Percentiles rank a stretch among this genome's conserved stretches.
These are phyloP conservation scores for Saccharum hybrid DNA, from an alignment of 202 grass and related monocot genomes.

Conservation along the genomic window DNA sequence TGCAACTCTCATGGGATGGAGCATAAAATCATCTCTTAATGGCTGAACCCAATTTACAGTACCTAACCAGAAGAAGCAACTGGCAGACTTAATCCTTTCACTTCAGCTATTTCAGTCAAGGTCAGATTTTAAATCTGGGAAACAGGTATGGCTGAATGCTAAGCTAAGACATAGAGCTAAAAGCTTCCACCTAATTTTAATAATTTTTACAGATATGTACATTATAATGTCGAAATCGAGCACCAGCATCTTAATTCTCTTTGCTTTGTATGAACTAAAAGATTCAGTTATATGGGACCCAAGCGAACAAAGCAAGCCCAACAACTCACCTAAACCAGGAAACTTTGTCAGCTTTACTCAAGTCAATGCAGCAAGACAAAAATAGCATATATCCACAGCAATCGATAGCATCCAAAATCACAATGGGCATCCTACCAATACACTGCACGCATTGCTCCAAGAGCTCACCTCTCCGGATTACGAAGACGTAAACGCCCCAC, in stretches of 20 bases:
- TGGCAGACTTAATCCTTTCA: not conserved
- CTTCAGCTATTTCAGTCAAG: too few species aligned
- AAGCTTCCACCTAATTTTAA: too few species aligned
- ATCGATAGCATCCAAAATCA: not conserved
- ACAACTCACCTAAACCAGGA: too few species aligned
- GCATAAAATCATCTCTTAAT: not conserved
- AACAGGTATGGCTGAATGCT: too few species aligned
- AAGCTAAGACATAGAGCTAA: too few species aligned
- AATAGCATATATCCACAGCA: not conserved
- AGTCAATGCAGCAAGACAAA: not conserved
- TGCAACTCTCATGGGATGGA: not conserved
- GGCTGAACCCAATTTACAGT: not conserved
- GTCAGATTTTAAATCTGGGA: too few species aligned
- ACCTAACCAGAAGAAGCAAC: not conserved
- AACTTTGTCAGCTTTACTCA: conserved; percentile 9
- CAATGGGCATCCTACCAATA: conserved; percentile 24
- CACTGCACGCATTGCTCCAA: conserved; percentile 4
- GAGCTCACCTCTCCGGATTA: conserved; percentile 70
- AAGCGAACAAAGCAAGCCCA: too few species aligned
- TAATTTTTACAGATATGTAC: too few species aligned
- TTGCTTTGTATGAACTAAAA: too few species aligned
- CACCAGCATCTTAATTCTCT: too few species aligned
- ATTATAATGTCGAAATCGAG: too few species aligned
- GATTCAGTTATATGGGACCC: too few species aligned
- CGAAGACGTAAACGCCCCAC: conserved; percentile 78